These are phyloP conservation scores for Saturnispora kantuleensis DNA, from an alignment of 805 yeast species.

Conservation along the genomic window DNA sequence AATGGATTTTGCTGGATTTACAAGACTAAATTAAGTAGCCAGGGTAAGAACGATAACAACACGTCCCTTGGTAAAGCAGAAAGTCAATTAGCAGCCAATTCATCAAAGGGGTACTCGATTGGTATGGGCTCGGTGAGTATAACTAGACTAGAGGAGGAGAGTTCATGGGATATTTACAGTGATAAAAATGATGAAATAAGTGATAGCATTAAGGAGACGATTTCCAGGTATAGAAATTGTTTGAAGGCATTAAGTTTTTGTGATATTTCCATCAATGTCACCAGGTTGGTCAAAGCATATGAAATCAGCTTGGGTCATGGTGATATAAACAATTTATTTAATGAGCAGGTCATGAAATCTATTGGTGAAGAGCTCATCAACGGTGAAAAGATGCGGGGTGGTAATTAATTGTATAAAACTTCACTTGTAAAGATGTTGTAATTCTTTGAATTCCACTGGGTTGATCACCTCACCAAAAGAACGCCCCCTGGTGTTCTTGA, in stretches of 20 bases:
- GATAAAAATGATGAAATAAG: slow-evolving; percentile 77
- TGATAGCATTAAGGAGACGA: slow-evolving; percentile 52
- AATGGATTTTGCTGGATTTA: slow-evolving; percentile 93
- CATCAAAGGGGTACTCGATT: slow-evolving; percentile 32
- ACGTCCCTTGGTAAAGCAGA: slow-evolving; percentile 20
- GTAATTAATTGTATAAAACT: background rate
- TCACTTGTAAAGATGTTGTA: slow-evolving; percentile 33
- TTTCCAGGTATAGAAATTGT: slow-evolving; percentile 79
- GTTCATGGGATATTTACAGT: slow-evolving; percentile 90
- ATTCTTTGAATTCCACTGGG: slow-evolving; percentile 31
- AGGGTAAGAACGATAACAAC: slow-evolving; percentile 7
- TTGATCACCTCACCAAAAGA: slow-evolving; percentile 39
- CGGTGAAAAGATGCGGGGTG: slow-evolving; percentile 68
- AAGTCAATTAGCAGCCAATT: slow-evolving; percentile 29
- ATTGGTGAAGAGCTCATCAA: slow-evolving; percentile 66
- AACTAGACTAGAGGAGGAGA: slow-evolving; percentile 76
- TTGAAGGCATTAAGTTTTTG: slow-evolving; percentile 72
- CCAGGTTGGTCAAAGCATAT: slow-evolving; percentile 69
- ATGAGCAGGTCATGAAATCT: slow-evolving; percentile 59
- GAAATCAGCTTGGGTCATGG: slow-evolving; percentile 81
- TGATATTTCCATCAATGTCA: slow-evolving; percentile 81
- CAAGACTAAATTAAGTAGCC: slow-evolving; percentile 37
- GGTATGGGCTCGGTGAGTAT: slow-evolving; percentile 59
- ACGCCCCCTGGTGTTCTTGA: slow-evolving; percentile 30
- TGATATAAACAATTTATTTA: slow-evolving; percentile 60